phyloP scores from a whole-genome alignment of 2,329 filamentous ascomycete species.

The Didymella glomerata region DNA sequence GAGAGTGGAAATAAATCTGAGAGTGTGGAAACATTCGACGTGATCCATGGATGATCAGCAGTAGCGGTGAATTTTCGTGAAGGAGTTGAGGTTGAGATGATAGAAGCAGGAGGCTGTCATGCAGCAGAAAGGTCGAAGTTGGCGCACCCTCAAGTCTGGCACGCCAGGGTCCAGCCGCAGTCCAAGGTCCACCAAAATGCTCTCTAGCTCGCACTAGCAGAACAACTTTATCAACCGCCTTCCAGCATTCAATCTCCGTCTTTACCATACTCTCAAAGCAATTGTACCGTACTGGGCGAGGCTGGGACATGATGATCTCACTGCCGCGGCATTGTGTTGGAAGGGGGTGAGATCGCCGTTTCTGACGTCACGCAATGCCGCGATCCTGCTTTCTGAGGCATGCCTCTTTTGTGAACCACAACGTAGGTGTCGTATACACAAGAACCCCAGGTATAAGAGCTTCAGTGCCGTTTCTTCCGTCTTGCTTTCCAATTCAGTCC shows the following conservation, averaged over 20 bases:
- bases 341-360: constrained; percentile 22
- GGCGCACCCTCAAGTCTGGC: too few relatives aligned
- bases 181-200: constrained; percentile 27
- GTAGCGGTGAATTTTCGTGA: too few relatives aligned
- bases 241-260: too few relatives aligned
- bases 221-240: not conserved
- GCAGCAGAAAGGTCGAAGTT: too few relatives aligned
- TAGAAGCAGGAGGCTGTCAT: too few relatives aligned
- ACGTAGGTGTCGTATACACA: constrained; percentile 1
- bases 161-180: constrained; percentile 21
- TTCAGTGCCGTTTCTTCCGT: constrained; percentile 14
- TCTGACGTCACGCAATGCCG: constrained; percentile 27
- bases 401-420: not conserved
- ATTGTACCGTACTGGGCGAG: not conserved
- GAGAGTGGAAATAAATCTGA: too few relatives aligned
- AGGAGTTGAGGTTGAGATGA: too few relatives aligned
- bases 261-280: too few relatives aligned
- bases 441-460: constrained; percentile 18
- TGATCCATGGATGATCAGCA: too few relatives aligned
- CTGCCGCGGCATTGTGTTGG: constrained; percentile 13
- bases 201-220: constrained; percentile 8
- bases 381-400: constrained; percentile 26
- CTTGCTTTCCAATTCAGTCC: constrained; percentile 5
- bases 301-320: constrained; percentile 27
- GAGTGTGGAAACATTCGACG: too few relatives aligned